These are phyloP conservation scores for Aspergillus incahuasiensis DNA, from an alignment of 495 filamentous ascomycete species.

Conservation along the genomic window DNA sequence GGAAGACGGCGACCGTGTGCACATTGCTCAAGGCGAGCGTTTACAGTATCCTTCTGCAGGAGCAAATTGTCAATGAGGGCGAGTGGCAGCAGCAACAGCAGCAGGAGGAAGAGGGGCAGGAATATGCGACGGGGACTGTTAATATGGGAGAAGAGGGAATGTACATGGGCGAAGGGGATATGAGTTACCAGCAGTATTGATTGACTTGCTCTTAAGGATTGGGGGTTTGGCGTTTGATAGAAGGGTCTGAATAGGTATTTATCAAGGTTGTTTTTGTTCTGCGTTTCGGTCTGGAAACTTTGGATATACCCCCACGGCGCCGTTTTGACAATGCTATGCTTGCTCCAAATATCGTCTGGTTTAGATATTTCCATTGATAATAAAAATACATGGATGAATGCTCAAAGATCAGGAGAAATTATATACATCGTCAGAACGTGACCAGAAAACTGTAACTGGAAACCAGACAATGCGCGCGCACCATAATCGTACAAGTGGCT, in stretches of 20 bases:
- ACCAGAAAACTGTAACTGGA: conserved; percentile 11
- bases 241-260: background rate
- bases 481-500: conserved; percentile 21
- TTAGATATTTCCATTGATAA: conserved; percentile 13
- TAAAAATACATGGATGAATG: conserved; percentile 23
- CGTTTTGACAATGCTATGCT: too few relatives aligned
- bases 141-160: conserved; percentile 23
- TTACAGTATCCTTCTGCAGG: conserved; percentile 95
- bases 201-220: background rate
- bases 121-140: conserved; percentile 19
- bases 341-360: background rate
- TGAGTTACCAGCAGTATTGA: conserved; percentile 29
- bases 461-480: background rate
- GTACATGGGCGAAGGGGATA: conserved; percentile 26
- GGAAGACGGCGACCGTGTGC: conserved; percentile 90
- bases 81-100: conserved; percentile 37
- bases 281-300: background rate
- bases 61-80: conserved; percentile 74
- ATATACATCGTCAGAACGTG: conserved; percentile 35
- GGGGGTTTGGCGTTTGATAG: background rate
- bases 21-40: conserved; percentile 96
- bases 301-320: conserved; percentile 9
- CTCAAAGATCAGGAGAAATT: conserved; percentile 23
- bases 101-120: conserved; percentile 22
- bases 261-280: background rate